Evolutionary conservation across 805 yeast species (phyloP).

Genomic region (Saccharomycopsis schoenii): DNA sequence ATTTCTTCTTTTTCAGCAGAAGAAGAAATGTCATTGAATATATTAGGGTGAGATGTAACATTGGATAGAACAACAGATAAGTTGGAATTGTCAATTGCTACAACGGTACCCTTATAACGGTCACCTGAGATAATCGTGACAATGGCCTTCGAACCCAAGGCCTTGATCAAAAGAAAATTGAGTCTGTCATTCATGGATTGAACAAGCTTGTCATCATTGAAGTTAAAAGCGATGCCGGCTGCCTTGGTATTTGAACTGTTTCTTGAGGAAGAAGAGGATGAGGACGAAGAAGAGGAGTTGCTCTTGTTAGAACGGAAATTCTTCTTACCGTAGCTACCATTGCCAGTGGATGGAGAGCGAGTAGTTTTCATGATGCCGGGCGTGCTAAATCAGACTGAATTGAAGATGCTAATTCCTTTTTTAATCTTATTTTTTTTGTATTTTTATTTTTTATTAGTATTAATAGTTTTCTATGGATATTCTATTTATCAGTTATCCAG

Average conservation of each 20-base stretch:
- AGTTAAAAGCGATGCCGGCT: constrained; percentile 4
- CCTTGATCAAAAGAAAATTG: constrained; percentile 41
- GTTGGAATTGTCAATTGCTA: constrained; percentile 34
- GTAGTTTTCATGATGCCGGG: background rate
- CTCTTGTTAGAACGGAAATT: background rate
- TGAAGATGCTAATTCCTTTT: background rate
- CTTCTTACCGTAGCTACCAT: background rate
- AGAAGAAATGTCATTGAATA: background rate
- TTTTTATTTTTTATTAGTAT: background rate
- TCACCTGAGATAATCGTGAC: constrained; percentile 58
- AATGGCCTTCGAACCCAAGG: constrained; percentile 48
- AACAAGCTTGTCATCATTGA: constrained; percentile 1
- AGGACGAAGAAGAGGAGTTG: background rate
- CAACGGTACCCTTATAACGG: constrained; percentile 47
- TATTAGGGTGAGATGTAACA: constrained; percentile 1
- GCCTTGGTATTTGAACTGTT: background rate
- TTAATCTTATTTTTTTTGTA: background rate
- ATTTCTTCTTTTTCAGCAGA: constrained; percentile 29
- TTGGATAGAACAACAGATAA: constrained; percentile 32
- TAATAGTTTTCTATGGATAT: no score
- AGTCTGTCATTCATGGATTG: constrained; percentile 45
- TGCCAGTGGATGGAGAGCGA: background rate
- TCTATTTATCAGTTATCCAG: no score
- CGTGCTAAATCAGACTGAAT: no score
- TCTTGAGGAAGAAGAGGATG: background rate